Evolutionary conservation across 805 yeast genomes (phyloP).

Genomic region (Wickerhamomyces bovis): DNA sequence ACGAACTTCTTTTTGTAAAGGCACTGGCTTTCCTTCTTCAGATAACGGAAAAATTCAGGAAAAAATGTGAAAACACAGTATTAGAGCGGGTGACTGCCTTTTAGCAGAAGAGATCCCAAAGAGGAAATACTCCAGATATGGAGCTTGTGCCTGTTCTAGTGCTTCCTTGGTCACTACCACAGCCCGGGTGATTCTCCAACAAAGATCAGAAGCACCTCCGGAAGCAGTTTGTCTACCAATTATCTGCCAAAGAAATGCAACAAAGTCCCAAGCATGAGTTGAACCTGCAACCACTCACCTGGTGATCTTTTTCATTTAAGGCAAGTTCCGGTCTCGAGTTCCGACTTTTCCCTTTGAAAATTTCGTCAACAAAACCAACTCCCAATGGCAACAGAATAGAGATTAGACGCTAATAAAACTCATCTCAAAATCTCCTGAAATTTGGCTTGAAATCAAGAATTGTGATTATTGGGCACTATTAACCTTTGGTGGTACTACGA

Average conservation of each 20-base stretch:
- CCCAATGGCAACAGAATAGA: background rate
- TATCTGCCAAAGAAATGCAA: too few relatives aligned
- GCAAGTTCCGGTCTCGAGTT: background rate
- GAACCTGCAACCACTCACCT: background rate
- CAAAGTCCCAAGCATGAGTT: background rate
- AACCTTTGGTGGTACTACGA: background rate
- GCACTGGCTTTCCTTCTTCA: too few relatives aligned
- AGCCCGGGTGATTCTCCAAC: too few relatives aligned
- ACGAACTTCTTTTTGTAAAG: too few relatives aligned
- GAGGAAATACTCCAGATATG: background rate
- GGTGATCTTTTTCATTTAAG: too few relatives aligned
- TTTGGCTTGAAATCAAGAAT: background rate
- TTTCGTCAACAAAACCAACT: constrained; percentile 1
- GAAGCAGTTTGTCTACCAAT: too few relatives aligned
- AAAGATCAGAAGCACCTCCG: too few relatives aligned
- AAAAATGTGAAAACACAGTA: background rate
- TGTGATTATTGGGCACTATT: background rate
- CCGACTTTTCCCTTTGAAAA: background rate
- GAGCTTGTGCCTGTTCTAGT: too few relatives aligned
- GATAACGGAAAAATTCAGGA: background rate
- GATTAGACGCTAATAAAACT: background rate
- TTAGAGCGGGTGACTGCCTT: background rate
- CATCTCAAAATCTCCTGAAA: background rate
- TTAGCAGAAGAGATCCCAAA: background rate
- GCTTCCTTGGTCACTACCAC: too few relatives aligned